Evolutionary conservation across 257 asterid genomes (phyloP).

Genomic region (Fraxinus americana): DNA sequence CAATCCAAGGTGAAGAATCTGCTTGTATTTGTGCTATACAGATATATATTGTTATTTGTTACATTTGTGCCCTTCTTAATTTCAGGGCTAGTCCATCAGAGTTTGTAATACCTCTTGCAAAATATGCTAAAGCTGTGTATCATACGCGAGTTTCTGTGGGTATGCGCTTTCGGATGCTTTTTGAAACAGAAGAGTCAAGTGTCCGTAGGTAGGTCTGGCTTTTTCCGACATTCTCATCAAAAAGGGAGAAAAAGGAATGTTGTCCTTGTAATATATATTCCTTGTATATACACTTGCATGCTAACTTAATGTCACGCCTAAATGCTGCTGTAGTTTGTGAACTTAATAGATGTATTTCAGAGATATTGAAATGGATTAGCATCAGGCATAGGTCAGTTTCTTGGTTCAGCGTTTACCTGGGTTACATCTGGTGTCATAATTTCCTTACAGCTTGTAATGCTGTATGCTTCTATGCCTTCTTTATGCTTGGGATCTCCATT

Average conservation of each 20-base stretch:
- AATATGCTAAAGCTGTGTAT: slow-evolving; percentile 82
- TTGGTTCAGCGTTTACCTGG: background rate
- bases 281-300: background rate
- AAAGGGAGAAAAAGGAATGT: background rate
- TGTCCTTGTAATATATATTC: background rate
- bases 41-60: slow-evolving; percentile 1
- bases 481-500: background rate
- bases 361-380: background rate
- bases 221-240: background rate
- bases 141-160: slow-evolving; percentile 90
- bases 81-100: slow-evolving; percentile 91
- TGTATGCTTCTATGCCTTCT: background rate
- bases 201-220: slow-evolving; percentile 72
- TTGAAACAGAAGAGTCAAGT: slow-evolving; percentile 91
- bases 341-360: background rate
- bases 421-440: background rate
- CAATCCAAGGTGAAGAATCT: slow-evolving; percentile 69
- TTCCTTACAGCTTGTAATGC: background rate
- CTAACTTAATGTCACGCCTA: background rate
- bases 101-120: slow-evolving; percentile 87
- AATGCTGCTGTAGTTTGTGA: background rate
- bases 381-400: background rate
- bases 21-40: slow-evolving; percentile 13
- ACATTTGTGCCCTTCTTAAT: slow-evolving; percentile 21
- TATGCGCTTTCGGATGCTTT: slow-evolving; percentile 95